Evolutionary conservation across 1,284 basidiomycete species (phyloP), one percentile per base, ranked within the genome.

Genomic region (Ustilago sp.): DNA sequence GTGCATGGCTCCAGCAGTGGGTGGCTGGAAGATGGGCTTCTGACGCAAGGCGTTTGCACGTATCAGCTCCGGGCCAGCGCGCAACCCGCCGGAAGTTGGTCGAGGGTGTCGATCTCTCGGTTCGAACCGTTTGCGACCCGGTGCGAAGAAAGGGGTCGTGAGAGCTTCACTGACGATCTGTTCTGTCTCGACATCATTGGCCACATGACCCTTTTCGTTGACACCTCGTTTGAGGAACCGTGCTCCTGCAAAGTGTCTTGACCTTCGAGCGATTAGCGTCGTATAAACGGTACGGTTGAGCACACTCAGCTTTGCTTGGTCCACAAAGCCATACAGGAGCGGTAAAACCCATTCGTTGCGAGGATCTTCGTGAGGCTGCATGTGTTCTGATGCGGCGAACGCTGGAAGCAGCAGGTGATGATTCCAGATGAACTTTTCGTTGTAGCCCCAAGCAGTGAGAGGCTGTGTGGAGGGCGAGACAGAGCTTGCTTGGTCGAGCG

Each of bases 121-220:
- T 28, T 69, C 59, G 52, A 66, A 63, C 3, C 48, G 63, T 43
- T 65, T 66, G 17, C 63, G 65, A 1, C 68, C 74, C 2, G 83
- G 83, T 11, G 82, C 79, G 41, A 78, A 86, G 65, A 86, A 84
- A 6, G 84, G 74, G 1, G 79, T 99, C 0, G 94, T 96, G 8
- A 95, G 87, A 0, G 94, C 93, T 84, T 99, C 96, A 3, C 93
- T 94, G 0, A 99, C 95, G 59, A 99, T 97, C 84, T 99, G 97
- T 83, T 99, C 97, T 0, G 95, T 98, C 87, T 99, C 97, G 2
- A 99, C 97, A 87, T 99, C 97, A 82, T 99, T 99, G 1, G 96
- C 97, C 2, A 99, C 97, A 83, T 98, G 94, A 2, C 97, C 97
- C 7, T 75, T 54, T 77, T 95, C 93, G 81, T 98, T 95, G 23